Evolutionary conservation across 306 rosid species (phyloP).

Genomic region (Prunus kanzakura): DNA sequence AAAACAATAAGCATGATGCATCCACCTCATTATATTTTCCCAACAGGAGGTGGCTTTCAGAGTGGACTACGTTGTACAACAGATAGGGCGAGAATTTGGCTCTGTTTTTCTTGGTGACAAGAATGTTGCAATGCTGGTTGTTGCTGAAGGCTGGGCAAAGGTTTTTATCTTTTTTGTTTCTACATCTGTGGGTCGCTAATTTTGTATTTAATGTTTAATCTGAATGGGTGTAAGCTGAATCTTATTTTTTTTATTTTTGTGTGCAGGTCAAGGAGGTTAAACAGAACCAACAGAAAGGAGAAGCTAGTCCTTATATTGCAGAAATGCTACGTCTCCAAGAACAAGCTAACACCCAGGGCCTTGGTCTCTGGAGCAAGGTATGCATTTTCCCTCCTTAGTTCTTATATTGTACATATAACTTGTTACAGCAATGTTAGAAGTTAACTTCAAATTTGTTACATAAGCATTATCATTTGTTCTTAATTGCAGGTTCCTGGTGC

Average conservation of each 20-base stretch:
- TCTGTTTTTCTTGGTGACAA: slow-evolving; percentile 82
- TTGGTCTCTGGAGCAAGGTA: slow-evolving; percentile 98
- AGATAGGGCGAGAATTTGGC: slow-evolving; percentile 85
- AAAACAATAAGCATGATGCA: background rate
- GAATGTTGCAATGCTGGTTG: slow-evolving; percentile 73
- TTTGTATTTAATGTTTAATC: background rate
- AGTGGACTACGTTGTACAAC: slow-evolving; percentile 80
- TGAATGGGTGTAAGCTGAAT: slow-evolving; percentile 16
- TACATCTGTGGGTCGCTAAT: background rate
- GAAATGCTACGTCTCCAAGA: slow-evolving; percentile 81
- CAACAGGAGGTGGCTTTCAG: slow-evolving; percentile 80
- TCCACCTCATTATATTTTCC: slow-evolving; percentile 11
- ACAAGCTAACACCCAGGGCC: slow-evolving; percentile 80
- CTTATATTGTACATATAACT: background rate
- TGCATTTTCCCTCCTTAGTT: background rate
- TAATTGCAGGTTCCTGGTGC: slow-evolving; percentile 74
- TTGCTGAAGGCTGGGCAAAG: slow-evolving; percentile 96
- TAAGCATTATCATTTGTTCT: slow-evolving; percentile 12
- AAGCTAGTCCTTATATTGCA: slow-evolving; percentile 79
- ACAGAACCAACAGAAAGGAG: slow-evolving; percentile 86
- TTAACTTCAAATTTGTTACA: background rate
- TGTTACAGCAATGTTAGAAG: background rate
- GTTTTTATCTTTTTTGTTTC: slow-evolving; percentile 31
- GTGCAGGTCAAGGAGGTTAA: slow-evolving; percentile 66
- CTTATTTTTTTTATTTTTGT: background rate